These are phyloP conservation scores for Zalerion maritima DNA, from an alignment of 495 filamentous ascomycete genomes.

Conservation along the genomic window DNA sequence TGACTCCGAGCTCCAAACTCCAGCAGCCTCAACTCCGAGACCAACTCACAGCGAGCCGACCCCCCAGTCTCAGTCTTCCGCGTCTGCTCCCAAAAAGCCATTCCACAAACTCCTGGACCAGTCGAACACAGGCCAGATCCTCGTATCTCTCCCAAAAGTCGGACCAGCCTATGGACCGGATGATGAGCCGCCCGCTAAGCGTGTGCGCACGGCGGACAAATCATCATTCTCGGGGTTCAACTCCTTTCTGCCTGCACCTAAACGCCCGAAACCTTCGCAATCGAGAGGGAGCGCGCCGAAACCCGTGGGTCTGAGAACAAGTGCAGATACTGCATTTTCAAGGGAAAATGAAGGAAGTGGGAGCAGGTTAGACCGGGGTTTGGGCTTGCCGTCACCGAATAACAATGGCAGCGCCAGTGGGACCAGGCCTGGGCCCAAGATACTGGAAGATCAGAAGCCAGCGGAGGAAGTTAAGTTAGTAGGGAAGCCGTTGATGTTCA, in stretches of 20 bases:
- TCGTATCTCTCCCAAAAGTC: slow-evolving; percentile 50
- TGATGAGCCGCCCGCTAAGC: slow-evolving; percentile 59
- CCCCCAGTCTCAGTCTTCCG: slow-evolving; percentile 16
- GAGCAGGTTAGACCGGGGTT: slow-evolving; percentile 5
- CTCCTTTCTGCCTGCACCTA: slow-evolving; percentile 76
- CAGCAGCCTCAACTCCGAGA: slow-evolving; percentile 12
- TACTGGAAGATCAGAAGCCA: slow-evolving; percentile 31
- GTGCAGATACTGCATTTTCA: slow-evolving; percentile 62
- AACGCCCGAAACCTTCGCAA: slow-evolving; percentile 23
- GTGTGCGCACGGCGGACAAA: slow-evolving; percentile 35
- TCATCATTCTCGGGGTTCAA: slow-evolving; percentile 64
- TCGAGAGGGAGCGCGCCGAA: slow-evolving; percentile 23
- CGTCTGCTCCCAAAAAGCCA: slow-evolving; percentile 29
- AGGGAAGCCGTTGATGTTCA: slow-evolving; percentile 75
- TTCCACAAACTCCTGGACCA: slow-evolving; percentile 68
- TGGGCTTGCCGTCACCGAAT: slow-evolving; percentile 15
- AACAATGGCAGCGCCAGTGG: slow-evolving; percentile 4
- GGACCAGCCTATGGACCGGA: slow-evolving; percentile 22
- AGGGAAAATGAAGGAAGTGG: slow-evolving; percentile 28
- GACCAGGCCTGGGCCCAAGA: slow-evolving; percentile 17
- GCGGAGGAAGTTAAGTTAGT: slow-evolving; percentile 49
- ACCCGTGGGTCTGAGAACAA: slow-evolving; percentile 61
- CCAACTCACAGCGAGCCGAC: slow-evolving; percentile 18
- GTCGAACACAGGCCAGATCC: slow-evolving; percentile 68
- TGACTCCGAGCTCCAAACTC: slow-evolving; percentile 45